Conservation (phyloP, 2,329 filamentous ascomycete genomes). For the Calonectria ilicicola region DNA sequence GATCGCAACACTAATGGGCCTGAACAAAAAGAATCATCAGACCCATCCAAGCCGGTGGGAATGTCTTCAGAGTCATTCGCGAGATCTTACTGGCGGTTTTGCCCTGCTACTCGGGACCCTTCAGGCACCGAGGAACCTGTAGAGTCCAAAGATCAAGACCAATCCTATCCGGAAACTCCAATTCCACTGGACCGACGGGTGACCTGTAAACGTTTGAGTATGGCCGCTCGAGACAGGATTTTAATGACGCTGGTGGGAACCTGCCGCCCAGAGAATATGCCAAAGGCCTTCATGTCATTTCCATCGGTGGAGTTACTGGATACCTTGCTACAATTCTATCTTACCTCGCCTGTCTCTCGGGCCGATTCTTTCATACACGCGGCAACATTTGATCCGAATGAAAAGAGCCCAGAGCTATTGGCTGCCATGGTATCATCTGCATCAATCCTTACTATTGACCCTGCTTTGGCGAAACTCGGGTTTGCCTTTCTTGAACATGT, state of each 20-base stretch:
- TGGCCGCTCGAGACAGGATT: background rate
- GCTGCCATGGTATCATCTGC: constrained; percentile 2
- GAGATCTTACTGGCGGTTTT: background rate
- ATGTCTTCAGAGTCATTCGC: background rate
- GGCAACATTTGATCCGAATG: constrained; percentile 2
- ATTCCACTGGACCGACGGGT: background rate
- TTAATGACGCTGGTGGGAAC: background rate
- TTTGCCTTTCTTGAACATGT: background rate
- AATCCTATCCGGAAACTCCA: background rate
- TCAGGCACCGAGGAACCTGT: background rate
- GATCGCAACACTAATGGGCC: background rate
- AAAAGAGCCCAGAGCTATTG: constrained; percentile 1
- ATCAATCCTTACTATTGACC: constrained; percentile 1
- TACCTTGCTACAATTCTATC: background rate
- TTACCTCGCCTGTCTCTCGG: constrained; percentile 1
- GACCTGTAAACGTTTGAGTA: background rate
- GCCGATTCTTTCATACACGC: background rate
- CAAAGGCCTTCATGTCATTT: constrained; percentile 3
- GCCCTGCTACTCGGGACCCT: background rate
- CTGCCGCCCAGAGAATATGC: background rate
- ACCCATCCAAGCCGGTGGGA: background rate
- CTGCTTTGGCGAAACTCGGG: background rate
- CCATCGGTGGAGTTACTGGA: constrained; percentile 5
- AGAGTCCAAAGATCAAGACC: background rate
- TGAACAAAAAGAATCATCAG: background rate